Base-by-base conservation (phyloP, 108 stramenopile species). In the Nitzschia sp. region DNA sequence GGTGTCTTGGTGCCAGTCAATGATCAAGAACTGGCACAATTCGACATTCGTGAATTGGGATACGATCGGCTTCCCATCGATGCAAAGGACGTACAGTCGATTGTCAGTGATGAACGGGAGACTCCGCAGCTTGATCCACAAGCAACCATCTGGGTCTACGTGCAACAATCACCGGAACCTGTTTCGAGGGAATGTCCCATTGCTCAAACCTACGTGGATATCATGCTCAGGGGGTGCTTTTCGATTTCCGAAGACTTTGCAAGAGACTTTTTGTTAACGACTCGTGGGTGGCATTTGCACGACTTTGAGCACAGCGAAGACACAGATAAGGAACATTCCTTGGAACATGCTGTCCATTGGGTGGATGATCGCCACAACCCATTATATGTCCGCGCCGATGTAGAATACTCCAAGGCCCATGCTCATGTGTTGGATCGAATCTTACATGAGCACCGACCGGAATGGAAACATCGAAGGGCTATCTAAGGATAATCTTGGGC, bases 151-250 rank as follows among this genome's bases (percentile, higher is more conserved):
- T 91, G 89, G 89, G 85, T 88, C n/a, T 91, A 91, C 33, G 69
- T 86, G 36, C 86, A 73, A 62, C 68, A 77, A 64, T 29, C 19
- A 19, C 53, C 55, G 11, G 71, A 79, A 3, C 53, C 47, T 5
- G 74, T 80, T 9, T 66, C 84, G 9, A 36, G 36, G 25, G 45
- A 65, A 23, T 76, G 74, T 67, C 89, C 89, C 1, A 86, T 91
- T 49, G 65, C 74, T 18, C 89, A 91, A 63, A 75, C 78, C 19
- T 91, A 91, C 54, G 81, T 91, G 8, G 89, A 91, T 66, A 80
- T 85, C 18, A 85, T 85, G n/a, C 55, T 88, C 54, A 59, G 86
- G 59, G 89, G 89, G 6, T 91, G 86, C 55, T 62, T 87, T 15
- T 59, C 71, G 6, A 85, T 87, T 55, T 80, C 81, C 4, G 59